These are phyloP conservation scores for Oryza meridionalis DNA, from an alignment of 176 grass and related monocot genomes.

Conservation along the genomic window DNA sequence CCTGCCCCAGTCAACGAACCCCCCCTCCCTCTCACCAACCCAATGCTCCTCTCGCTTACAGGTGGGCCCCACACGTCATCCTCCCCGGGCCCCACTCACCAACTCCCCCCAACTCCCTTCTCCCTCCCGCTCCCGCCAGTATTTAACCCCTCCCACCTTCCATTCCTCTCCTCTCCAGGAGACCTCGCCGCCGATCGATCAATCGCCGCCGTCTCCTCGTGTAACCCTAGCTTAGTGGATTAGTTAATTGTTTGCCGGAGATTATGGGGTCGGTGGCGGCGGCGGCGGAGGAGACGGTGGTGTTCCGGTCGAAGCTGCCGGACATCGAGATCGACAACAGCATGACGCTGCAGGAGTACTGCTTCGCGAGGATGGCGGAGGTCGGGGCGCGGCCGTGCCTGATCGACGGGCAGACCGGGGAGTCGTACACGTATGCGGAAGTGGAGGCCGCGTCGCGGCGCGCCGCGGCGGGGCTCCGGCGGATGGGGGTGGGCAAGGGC, in stretches of 20 bases:
- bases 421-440: constrained; percentile 64
- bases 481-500: constrained; percentile 57
- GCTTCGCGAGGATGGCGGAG: constrained; percentile 54
- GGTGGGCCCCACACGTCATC: background rate
- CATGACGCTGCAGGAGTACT: constrained; percentile 68
- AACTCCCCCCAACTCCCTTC: constrained; percentile 43
- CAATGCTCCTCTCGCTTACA: constrained; percentile 3
- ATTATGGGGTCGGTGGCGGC: constrained; percentile 45
- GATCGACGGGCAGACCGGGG: constrained; percentile 59
- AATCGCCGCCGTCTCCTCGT: background rate
- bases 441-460: constrained; percentile 39
- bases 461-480: constrained; percentile 49
- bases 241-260: background rate
- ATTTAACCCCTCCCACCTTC: constrained; percentile 32
- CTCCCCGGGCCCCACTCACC: background rate
- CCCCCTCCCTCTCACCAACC: constrained; percentile 47
- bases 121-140: constrained; percentile 14
- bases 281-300: constrained; percentile 23
- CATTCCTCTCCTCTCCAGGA: constrained; percentile 41
- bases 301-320: constrained; percentile 79
- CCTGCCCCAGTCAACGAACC: constrained; percentile 42
- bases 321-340: constrained; percentile 74
- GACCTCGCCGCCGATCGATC: constrained; percentile 18
- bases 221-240: background rate
- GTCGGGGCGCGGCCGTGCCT: constrained; percentile 55